Evolutionary conservation across 192 early-diverging fungal genomes (phyloP), one percentile per base, ranked within the genome.

Genomic region (Paraglomus occultum): DNA sequence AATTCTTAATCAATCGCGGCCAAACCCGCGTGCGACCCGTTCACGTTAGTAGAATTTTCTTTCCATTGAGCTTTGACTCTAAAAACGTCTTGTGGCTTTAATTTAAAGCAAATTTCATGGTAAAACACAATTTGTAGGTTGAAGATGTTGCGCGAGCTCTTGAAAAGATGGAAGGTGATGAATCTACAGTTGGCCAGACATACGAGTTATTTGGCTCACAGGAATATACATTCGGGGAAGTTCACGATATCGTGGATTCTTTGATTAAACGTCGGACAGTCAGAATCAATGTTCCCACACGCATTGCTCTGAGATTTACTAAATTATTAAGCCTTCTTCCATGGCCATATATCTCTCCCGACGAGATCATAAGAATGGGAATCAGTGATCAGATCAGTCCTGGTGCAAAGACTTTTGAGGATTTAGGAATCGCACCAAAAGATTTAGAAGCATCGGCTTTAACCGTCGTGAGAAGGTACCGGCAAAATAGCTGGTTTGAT

Each of bases 61-160:
- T 76, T 80, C 4, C 38, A 2, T 64, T 76, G 20, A 0, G n/a
- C 15, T 74, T 17, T n/a, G 43, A 46, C 1, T 69, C 14, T 49
- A 18, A 2, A 22, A 23, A 18, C 17, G 50, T 20, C 14, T 18
- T 63, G 8, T 64, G 31, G 43, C 8, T 18, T n/a, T 1, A 51
- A 5, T 5, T 51, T 23, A 45, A 50, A 38, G 17, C 11, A 51
- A 43, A 5, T 66, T 43, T 31, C 15, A 11, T 31, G n/a, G 40
- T 1, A 39, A 51, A 8, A 43, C 10, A 18, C n/a, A 11, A 52
- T 38, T 40, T 82, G 17, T 75, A 90, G 76, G 90, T 90, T 12
- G 80, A 86, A 38, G 96, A 99, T 77, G 91, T 99, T 48, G 96
- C 95, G 45, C 75, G 82, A 53, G 94, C 87, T 44, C 85, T 99